Evolutionary conservation across 208 protist genomes (phyloP), one percentile per base, ranked within the genome.

Genomic region (Crithidia brevicula): DNA sequence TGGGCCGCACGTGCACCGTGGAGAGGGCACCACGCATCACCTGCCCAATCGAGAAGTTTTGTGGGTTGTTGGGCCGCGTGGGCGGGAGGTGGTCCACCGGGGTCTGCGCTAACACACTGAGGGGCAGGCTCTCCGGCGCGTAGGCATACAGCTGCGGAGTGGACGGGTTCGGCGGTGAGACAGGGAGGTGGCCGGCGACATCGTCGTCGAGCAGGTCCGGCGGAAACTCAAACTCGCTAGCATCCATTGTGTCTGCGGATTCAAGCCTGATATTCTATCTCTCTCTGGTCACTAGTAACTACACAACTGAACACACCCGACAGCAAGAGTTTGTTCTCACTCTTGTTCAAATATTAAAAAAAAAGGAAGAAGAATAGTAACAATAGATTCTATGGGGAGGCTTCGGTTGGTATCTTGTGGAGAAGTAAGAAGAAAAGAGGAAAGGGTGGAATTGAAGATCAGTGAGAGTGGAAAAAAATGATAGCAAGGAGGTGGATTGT

Each of bases 221-320:
- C 22, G 86, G 85, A 56, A 96, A 96, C 16, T 96, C 87, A 72
- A 96, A 96, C 53, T 96, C 90, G 31, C 64, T 75, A 18, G 89
- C 82, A 47, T 85, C 66, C 63, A 71, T 82, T 10, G 30, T 22
- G 22, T 42, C n/a, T n/a, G n/a, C n/a, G n/a, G n/a, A n/a, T n/a
- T 6, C 27, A 67, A 18, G 18, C 9, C 42, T 56, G n/a, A n/a
- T n/a, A n/a, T n/a, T n/a, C n/a, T n/a, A n/a, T n/a, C n/a, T n/a
- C n/a, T n/a, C n/a, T n/a, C n/a, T n/a, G n/a, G n/a, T n/a, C n/a
- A n/a, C n/a, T n/a, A n/a, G n/a, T n/a, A n/a, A n/a, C n/a, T n/a
- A n/a, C n/a, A n/a, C n/a, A n/a, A n/a, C n/a, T n/a, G n/a, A n/a
- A n/a, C n/a, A n/a, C n/a, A n/a, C n/a, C n/a, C n/a, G n/a, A n/a